These are phyloP conservation scores for Yamadazyma scolyti DNA, from an alignment of 805 yeast species.

Conservation along the genomic window DNA sequence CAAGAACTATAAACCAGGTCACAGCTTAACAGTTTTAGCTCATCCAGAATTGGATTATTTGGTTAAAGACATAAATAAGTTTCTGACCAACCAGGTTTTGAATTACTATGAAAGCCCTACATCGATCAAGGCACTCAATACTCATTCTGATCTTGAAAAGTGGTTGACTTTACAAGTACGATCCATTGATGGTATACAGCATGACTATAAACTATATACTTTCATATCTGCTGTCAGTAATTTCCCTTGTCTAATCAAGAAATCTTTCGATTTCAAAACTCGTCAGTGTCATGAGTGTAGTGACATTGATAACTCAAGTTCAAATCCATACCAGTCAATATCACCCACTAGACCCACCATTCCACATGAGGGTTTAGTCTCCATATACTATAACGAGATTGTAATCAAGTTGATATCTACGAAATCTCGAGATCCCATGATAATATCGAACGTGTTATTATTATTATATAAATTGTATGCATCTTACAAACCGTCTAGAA, in stretches of 20 bases:
- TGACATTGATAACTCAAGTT: slow-evolving; percentile 1
- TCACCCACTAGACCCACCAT: slow-evolving; percentile 8
- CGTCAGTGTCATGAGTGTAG: slow-evolving; percentile 38
- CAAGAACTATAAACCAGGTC: neutral
- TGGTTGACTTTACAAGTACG: too few relatives aligned
- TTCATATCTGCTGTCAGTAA: slow-evolving; percentile 38
- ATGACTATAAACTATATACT: slow-evolving; percentile 13
- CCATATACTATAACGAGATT: slow-evolving; percentile 20
- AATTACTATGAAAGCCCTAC: neutral
- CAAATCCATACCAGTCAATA: slow-evolving; percentile 1
- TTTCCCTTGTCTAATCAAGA: slow-evolving; percentile 39
- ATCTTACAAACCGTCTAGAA: slow-evolving; percentile 43
- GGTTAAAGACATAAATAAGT: slow-evolving; percentile 2
- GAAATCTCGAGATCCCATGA: slow-evolving; percentile 15
- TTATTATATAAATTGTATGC: slow-evolving; percentile 47
- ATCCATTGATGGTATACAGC: too few relatives aligned
- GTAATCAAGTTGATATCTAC: slow-evolving; percentile 16
- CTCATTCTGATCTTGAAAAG: neutral
- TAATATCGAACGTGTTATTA: slow-evolving; percentile 42
- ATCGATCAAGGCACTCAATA: neutral
- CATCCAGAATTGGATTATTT: slow-evolving; percentile 1
- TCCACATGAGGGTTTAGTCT: slow-evolving; percentile 18
- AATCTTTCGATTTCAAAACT: slow-evolving; percentile 28
- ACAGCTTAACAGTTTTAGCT: neutral
- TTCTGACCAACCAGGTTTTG: too few relatives aligned